Base-by-base conservation (phyloP, 1,284 basidiomycete species). In the Takashimella tepidaria region DNA sequence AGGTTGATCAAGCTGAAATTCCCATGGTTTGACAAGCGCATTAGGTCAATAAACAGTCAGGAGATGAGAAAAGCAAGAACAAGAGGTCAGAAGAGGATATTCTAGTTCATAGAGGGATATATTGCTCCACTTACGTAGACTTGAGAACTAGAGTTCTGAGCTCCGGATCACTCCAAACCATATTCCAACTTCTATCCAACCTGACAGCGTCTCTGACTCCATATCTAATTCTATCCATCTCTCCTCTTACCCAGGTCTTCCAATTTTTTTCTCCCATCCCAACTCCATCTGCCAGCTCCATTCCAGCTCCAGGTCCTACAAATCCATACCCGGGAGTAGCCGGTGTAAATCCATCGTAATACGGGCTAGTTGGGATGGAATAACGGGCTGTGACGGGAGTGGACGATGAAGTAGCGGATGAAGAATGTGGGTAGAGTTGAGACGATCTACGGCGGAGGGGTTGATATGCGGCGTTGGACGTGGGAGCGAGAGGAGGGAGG, bases 121-220 rank as follows among this genome's bases (percentile, higher is more conserved):
- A n/a, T n/a, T n/a, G n/a, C n/a, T 8, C 23, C 5, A 67, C 67
- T 56, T 53, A 71, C 70, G 67, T 70, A 16, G 70, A 67, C 45
- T 74, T 75, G 31, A 74, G 49, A 2, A 74, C 67, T 50, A 68
- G 56, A 3, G 62, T 68, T 22, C 73, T 57, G 13, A 77, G 62
- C 48, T 76, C 74, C 5, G 63, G 55, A 58, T 76, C 74, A 37
- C 75, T 62, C 68, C 66, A 72, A 3, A 73, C 69, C 11, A 75
- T 51, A 16, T 59, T 63, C 59, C 59, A 61, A 51, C 72, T 74
- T 47, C 66, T 59, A 10, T 69, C 62, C 21, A 75, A 50, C 48
- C 64, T 59, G 22, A 55, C 21, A 3, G 68, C 67, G 60, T 75
- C 73, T 19, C 49, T 56, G 16, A 68, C 41, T 1, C 73, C 73